These are phyloP conservation scores for Neurospora sp. DNA, from an alignment of 495 filamentous ascomycete species.

Conservation along the genomic window DNA sequence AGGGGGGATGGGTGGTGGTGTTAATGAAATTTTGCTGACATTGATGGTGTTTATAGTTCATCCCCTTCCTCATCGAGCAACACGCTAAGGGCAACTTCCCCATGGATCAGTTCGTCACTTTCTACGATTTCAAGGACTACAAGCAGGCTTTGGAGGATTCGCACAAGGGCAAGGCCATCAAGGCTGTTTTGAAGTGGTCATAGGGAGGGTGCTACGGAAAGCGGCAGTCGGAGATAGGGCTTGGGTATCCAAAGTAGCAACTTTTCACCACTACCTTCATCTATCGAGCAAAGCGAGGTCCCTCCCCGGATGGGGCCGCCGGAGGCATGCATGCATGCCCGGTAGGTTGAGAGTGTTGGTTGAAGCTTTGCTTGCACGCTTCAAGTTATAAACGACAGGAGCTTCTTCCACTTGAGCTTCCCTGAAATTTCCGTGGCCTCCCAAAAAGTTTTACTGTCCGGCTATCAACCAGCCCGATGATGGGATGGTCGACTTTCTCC, in stretches of 20 bases:
- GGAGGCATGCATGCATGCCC: not conserved
- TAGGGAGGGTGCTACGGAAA: not conserved
- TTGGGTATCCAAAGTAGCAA: not conserved
- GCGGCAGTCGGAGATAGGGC: not conserved
- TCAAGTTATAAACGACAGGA: not conserved
- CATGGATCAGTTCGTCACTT: conserved; percentile 25
- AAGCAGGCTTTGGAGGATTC: conserved; percentile 17
- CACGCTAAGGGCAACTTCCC: conserved; percentile 35
- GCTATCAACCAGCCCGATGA: too few relatives aligned
- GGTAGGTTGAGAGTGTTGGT: not conserved
- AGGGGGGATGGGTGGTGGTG: too few relatives aligned
- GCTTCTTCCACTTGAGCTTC: not conserved
- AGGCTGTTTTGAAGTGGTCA: conserved; percentile 18
- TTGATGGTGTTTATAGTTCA: conserved; percentile 22
- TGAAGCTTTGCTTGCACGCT: not conserved
- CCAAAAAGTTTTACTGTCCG: too few relatives aligned
- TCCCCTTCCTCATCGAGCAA: conserved; percentile 28
- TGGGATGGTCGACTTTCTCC: not conserved
- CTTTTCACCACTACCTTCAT: not conserved
- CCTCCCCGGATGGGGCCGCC: not conserved
- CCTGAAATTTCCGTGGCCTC: not conserved
- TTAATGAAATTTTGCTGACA: conserved; percentile 6
- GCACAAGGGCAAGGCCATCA: conserved; percentile 16
- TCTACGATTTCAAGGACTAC: conserved; percentile 18
- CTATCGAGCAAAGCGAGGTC: not conserved